Percentiles rank a stretch among this genome's conserved stretches.
These are phyloP conservation scores for Petunia secreta DNA, from an alignment of 257 asterid genomes.

Conservation along the genomic window DNA sequence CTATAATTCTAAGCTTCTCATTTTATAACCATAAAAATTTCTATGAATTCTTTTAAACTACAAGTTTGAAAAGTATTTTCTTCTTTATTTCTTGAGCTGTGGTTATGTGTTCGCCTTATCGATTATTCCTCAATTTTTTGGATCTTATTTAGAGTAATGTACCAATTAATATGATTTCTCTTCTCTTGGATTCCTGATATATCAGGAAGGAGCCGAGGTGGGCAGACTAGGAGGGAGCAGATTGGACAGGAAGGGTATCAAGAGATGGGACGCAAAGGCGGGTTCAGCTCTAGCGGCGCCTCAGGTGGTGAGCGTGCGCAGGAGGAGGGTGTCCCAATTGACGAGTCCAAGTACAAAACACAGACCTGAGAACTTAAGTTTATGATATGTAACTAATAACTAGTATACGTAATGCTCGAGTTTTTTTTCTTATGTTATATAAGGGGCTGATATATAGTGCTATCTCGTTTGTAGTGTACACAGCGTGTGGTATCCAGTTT, in stretches of 20 bases:
- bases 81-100: neutral
- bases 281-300: slow-evolving; percentile 49
- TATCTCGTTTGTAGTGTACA: no score
- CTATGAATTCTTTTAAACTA: neutral
- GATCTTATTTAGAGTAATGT: neutral
- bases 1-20: no score
- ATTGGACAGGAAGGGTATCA: slow-evolving; percentile 59
- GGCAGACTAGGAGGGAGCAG: slow-evolving; percentile 59
- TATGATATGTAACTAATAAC: no score
- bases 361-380: neutral
- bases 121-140: neutral
- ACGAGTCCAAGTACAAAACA: slow-evolving; percentile 49
- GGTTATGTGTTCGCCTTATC: neutral
- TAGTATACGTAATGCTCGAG: no score
- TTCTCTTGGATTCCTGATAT: neutral
- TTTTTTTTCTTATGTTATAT: no score
- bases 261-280: slow-evolving; percentile 61
- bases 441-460: no score
- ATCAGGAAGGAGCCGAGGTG: slow-evolving; percentile 60
- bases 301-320: slow-evolving; percentile 42
- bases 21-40: no score
- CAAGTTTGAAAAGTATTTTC: neutral
- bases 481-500: no score
- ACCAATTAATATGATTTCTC: no score
- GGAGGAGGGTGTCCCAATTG: slow-evolving; percentile 49